phyloP scores from a whole-genome alignment of 2,329 filamentous ascomycete genomes.

The Dendryphion nanum region DNA sequence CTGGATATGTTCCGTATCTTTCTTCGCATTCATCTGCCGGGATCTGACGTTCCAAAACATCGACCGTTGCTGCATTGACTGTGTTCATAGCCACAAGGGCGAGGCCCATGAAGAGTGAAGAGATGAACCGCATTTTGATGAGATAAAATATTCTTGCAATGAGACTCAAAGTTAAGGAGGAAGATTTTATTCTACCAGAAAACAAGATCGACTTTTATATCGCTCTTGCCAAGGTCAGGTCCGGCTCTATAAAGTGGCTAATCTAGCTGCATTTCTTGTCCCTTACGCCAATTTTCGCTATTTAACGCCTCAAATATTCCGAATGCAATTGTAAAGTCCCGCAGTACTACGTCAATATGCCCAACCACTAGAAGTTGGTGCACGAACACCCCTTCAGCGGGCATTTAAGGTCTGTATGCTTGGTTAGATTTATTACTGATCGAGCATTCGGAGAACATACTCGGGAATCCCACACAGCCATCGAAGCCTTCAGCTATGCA shows the following conservation, averaged over 20 bases:
- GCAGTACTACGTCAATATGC: too few relatives aligned
- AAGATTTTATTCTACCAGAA: not conserved
- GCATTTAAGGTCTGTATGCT: not conserved
- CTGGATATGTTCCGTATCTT: conserved; percentile 1
- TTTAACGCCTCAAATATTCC: too few relatives aligned
- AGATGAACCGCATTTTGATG: not conserved
- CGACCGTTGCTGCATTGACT: not conserved
- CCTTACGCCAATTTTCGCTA: not conserved
- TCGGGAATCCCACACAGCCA: not conserved
- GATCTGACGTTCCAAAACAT: not conserved
- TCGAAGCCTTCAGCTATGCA: not conserved
- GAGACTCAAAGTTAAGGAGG: too few relatives aligned
- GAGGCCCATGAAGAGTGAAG: not conserved
- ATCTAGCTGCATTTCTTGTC: not conserved
- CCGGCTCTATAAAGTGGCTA: not conserved
- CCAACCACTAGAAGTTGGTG: not conserved
- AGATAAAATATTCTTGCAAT: not conserved
- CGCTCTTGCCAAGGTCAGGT: not conserved
- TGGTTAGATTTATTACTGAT: not conserved
- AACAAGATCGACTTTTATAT: not conserved
- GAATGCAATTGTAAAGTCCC: too few relatives aligned
- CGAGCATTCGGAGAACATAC: not conserved
- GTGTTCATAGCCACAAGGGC: not conserved
- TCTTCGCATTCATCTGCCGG: not conserved
- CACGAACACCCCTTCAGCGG: not conserved